These are phyloP conservation scores for Huntiella abstrusa DNA, from an alignment of 2,329 filamentous ascomycete species.

Conservation along the genomic window DNA sequence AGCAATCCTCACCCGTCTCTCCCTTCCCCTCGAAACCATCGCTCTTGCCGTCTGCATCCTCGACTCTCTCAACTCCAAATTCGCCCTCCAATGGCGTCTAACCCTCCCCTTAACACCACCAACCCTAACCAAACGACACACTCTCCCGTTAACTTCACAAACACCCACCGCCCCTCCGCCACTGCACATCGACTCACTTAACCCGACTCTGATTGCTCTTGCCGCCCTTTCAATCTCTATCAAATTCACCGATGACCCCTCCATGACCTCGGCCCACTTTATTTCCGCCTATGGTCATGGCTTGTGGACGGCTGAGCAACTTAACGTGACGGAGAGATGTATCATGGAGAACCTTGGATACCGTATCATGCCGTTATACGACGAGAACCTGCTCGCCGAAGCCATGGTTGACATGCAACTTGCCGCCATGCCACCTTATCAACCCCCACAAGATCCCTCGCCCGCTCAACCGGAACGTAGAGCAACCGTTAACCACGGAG, in stretches of 20 bases:
- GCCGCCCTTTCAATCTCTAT: conserved; percentile 42
- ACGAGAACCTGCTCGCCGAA: conserved; percentile 35
- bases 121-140: conserved; percentile 26
- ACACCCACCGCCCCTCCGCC: conserved; percentile 17
- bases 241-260: conserved; percentile 45
- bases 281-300: conserved; percentile 32
- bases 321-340: conserved; percentile 44
- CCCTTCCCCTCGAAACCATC: conserved; percentile 40
- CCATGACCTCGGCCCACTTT: conserved; percentile 35
- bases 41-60: conserved; percentile 48
- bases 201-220: conserved; percentile 44
- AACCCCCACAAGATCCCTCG: not conserved
- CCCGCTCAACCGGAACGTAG: not conserved
- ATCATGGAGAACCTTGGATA: conserved; percentile 47
- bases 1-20: conserved; percentile 37
- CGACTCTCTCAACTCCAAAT: conserved; percentile 43
- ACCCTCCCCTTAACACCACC: conserved; percentile 30
- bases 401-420: conserved; percentile 46
- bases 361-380: conserved; percentile 41
- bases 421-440: conserved; percentile 23
- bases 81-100: conserved; percentile 42
- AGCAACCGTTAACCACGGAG: too few species aligned
- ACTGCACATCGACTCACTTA: conserved; percentile 40
- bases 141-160: conserved; percentile 22
- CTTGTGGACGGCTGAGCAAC: conserved; percentile 40